These are phyloP conservation scores for Vanilla planifolia DNA, from an alignment of 106 monocot species.

Conservation along the genomic window DNA sequence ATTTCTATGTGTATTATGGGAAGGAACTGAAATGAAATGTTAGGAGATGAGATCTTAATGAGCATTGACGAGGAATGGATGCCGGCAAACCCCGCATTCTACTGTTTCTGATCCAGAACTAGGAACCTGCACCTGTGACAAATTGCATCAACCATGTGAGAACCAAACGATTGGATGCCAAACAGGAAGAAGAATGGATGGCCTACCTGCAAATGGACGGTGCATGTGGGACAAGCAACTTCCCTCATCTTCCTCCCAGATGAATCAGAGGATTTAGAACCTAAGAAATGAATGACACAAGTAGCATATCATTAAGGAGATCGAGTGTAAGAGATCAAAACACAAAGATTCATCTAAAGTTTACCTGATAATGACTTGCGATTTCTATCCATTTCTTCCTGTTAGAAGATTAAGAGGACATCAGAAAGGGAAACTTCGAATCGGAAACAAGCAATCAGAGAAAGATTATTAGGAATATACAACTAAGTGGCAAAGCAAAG, in stretches of 20 bases:
- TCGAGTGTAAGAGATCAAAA: not conserved
- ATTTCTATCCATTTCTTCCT: conserved; percentile 92
- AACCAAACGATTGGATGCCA: too few relatives aligned
- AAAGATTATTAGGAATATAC: too few relatives aligned
- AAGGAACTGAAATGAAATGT: too few relatives aligned
- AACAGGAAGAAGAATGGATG: too few relatives aligned
- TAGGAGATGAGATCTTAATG: conserved; percentile 40
- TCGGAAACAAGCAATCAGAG: not conserved
- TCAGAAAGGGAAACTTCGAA: not conserved
- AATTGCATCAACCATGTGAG: not conserved
- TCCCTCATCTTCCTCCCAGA: conserved; percentile 65
- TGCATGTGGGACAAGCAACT: conserved; percentile 87
- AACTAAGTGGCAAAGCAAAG: too few relatives aligned
- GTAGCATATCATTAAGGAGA: too few relatives aligned
- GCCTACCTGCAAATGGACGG: conserved; percentile 97
- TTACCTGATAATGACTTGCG: conserved; percentile 57
- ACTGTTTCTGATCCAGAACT: conserved; percentile 66
- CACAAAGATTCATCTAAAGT: not conserved
- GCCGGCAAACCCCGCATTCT: conserved; percentile 91
- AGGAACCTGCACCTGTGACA: conserved; percentile 71
- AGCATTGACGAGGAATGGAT: conserved; percentile 77
- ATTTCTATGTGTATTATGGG: too few relatives aligned
- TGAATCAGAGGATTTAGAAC: conserved; percentile 32
- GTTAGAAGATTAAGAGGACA: conserved; percentile 8
- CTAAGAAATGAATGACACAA: too few relatives aligned